Base-by-base conservation (phyloP, 2,329 filamentous ascomycete species). In the Pseudocercospora fuligena region DNA sequence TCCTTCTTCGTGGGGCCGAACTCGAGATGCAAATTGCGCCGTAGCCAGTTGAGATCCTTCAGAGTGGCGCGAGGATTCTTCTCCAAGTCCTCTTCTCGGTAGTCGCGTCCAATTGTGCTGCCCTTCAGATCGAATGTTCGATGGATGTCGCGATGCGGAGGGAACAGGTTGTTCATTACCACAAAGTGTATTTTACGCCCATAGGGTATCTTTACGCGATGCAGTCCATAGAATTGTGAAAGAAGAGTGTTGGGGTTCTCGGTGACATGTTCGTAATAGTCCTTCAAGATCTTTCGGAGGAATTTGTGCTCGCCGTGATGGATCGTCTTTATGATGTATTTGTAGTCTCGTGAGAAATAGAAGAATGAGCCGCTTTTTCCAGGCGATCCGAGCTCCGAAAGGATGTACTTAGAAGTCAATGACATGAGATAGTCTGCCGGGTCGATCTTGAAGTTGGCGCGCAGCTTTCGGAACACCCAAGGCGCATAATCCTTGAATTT, bases 401-500 rank as follows among this genome's bases (percentile, higher is more conserved):
- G 86, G 63, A 99, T 98, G 80, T 99, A 99, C 82, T 99, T 99
- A 80, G 94, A 95, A 14, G 95, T 98, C 75, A 99, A 83, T 7
- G 95, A 99, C 89, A 99, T 96, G 68, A 99, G 88, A 78, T 99
- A 99, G 80, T 99, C 95, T 73, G 94, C 95, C 23, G 95, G 95
- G 77, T 99, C 95, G 63, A 98, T 88, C 73, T 91, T 89, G 83
- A 99, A 99, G 69, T 90, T 91, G 58, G 89, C 85, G 72, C 95
- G 92, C 51, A 99, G 86, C 80, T 93, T 92, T 75, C 95, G 92
- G 81, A 99, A 99, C 66, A 99, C 95, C 94, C 94, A 98, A 65
- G 95, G 95, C n/a, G 94, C 94, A 80, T 99, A 99, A 82, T 99
- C 95, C 83, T 99, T 99, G 86, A 99, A 99, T 81, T 99, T 99